Base-by-base conservation (phyloP, 2,329 filamentous ascomycete genomes). In the Tolypocladium capitatum region DNA sequence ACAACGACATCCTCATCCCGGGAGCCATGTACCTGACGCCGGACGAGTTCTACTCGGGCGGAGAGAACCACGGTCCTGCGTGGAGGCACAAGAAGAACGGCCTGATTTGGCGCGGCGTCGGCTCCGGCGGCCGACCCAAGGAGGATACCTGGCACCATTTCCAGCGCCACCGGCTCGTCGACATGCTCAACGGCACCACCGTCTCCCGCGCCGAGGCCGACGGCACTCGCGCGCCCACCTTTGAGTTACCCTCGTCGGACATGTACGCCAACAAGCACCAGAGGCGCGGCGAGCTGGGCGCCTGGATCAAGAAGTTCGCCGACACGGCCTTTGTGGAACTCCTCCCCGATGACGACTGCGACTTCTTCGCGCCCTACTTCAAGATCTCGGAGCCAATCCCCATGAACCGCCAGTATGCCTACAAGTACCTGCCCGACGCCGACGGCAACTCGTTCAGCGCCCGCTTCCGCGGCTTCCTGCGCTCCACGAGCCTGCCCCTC, bases 101-200 rank as follows among this genome's bases (percentile, higher is more conserved):
- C 4, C 63, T 80, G 42, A 65, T 82, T 33, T 85, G 81, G 81
- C 77, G 81, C 34, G 81, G 81, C 42, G 75, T 78, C 2, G 79
- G 76, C 3, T 81, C 80, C 8, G 81, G 80, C 3, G 81, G 80
- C 2, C 67, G 69, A 28, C 63, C 70, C 42, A 65, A 64, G 48
- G 56, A 57, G n/a, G 60, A 78, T 41, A 83, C 75, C 51, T 87
- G 83, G 82, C 71, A 70, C 32, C 75, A 78, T 33, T 84, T 85
- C 55, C 83, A 86, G 51, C 78, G 83, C n/a, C 82, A 84, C 55
- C 79, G 83, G 4, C 77, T 86, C 49, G 68, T 86, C 27, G 70
- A 80, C 49, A 83, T 86, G 79, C 66, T 83, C 43, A 86, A 87
- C 55, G 74, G 73, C 9, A 82, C 78, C 1, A 72, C 68, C 18